Evolutionary conservation across 129 eudicot species (phyloP).

Genomic region (Escallonia rubra): DNA sequence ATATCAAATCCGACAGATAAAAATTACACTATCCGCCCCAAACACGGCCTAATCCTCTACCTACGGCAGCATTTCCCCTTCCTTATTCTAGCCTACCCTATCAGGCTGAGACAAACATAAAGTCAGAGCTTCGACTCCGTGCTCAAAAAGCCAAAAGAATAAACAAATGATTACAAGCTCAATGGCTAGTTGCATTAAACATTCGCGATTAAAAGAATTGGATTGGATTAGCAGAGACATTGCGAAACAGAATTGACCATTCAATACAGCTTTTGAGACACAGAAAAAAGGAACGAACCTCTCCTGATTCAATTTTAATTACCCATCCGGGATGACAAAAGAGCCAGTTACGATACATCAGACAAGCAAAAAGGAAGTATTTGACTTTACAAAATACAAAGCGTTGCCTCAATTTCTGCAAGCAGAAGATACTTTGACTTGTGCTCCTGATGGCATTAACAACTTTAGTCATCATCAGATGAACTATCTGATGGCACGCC

Average conservation of each 20-base stretch:
- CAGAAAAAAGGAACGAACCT: neutral
- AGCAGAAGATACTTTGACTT: too few relatives aligned
- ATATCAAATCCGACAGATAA: too few relatives aligned
- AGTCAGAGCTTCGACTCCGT: neutral
- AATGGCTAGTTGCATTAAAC: neutral
- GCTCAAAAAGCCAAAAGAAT: neutral
- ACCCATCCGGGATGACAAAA: neutral
- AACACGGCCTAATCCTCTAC: too few relatives aligned
- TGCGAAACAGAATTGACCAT: neutral
- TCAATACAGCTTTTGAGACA: neutral
- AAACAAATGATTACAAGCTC: too few relatives aligned
- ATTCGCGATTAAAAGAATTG: neutral
- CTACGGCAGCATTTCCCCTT: too few relatives aligned
- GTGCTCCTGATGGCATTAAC: neutral
- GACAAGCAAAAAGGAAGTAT: neutral
- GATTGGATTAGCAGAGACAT: too few relatives aligned
- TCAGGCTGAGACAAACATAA: too few relatives aligned
- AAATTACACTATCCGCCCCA: too few relatives aligned
- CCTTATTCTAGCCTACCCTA: too few relatives aligned
- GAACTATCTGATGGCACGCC: conserved; percentile 39
- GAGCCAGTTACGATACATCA: neutral
- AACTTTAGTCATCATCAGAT: conserved; percentile 35
- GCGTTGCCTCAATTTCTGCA: neutral
- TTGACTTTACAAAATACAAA: neutral
- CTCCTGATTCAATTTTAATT: too few relatives aligned